Conservation (phyloP, 352 stramenopile species). For the Phytophthora nicotianae region DNA sequence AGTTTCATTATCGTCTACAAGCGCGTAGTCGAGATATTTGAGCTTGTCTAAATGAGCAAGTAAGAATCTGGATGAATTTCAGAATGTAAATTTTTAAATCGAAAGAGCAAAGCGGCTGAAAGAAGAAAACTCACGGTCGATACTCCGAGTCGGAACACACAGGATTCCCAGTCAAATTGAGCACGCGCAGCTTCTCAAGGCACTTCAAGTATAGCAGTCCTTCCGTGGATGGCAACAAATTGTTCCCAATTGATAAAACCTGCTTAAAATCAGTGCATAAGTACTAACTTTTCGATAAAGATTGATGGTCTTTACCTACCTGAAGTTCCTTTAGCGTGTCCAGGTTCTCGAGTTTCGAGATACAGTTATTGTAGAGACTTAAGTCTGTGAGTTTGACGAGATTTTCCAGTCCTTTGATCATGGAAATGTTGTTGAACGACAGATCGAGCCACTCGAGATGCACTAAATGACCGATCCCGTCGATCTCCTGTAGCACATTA, state of each 20-base stretch:
- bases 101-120: neutral
- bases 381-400: constrained; percentile 92
- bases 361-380: constrained; percentile 94
- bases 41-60: constrained; percentile 93
- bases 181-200: constrained; percentile 87
- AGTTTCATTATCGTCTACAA: constrained; percentile 83
- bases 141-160: constrained; percentile 93
- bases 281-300: neutral
- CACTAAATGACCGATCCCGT: constrained; percentile 83
- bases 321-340: constrained; percentile 90
- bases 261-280: constrained; percentile 14
- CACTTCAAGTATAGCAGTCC: constrained; percentile 78
- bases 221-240: constrained; percentile 82
- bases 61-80: constrained; percentile 56
- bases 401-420: constrained; percentile 91
- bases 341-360: constrained; percentile 91
- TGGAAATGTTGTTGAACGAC: constrained; percentile 94
- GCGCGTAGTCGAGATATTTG: constrained; percentile 93
- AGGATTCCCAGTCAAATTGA: constrained; percentile 94
- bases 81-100: neutral
- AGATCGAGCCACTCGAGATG: constrained; percentile 94
- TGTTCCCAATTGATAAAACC: constrained; percentile 94
- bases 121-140: constrained; percentile 52
- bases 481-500: constrained; percentile 94
- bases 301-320: constrained; percentile 23